Conservation (phyloP, 352 stramenopile species). For the Pythium monospermum region DNA sequence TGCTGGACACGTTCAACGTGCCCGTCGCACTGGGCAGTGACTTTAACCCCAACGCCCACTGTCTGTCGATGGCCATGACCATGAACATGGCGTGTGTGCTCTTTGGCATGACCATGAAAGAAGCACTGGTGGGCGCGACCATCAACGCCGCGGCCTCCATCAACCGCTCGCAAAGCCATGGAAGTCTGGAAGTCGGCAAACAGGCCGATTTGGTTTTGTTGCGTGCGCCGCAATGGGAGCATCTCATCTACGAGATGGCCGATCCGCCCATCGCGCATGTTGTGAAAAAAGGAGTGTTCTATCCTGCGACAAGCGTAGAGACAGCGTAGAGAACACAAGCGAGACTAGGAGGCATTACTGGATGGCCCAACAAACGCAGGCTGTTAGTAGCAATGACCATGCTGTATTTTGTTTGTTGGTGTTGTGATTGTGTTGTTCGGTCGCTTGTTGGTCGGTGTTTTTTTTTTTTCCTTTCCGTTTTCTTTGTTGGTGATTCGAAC, state of each 20-base stretch:
- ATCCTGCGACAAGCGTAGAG: conserved; percentile 4
- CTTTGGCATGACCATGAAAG: conserved; percentile 83
- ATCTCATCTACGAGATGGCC: conserved; percentile 84
- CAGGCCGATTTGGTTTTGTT: conserved; percentile 64
- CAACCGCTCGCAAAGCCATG: conserved; percentile 61
- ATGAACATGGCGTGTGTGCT: conserved; percentile 87
- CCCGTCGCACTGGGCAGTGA: conserved; percentile 74
- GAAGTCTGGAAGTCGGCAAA: conserved; percentile 77
- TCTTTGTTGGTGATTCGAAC: too few relatives aligned
- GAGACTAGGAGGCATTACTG: too few relatives aligned
- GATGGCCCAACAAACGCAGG: too few relatives aligned
- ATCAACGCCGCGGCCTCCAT: conserved; percentile 84
- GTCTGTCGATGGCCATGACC: conserved; percentile 79
- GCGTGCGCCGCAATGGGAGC: conserved; percentile 70
- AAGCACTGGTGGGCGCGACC: conserved; percentile 73
- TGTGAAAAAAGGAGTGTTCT: conserved; percentile 57
- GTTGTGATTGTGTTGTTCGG: too few relatives aligned
- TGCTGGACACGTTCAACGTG: conserved; percentile 55
- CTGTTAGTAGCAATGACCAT: too few relatives aligned
- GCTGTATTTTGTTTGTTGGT: too few relatives aligned
- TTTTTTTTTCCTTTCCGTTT: too few relatives aligned
- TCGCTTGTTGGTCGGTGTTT: too few relatives aligned
- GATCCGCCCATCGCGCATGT: conserved; percentile 75
- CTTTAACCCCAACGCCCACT: conserved; percentile 86
- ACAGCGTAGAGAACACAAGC: too few relatives aligned